Percentiles rank a stretch among this genome's conserved stretches.
Evolutionary conservation across 495 filamentous ascomycete genomes (phyloP).

Genomic region (Neurospora sp.): DNA sequence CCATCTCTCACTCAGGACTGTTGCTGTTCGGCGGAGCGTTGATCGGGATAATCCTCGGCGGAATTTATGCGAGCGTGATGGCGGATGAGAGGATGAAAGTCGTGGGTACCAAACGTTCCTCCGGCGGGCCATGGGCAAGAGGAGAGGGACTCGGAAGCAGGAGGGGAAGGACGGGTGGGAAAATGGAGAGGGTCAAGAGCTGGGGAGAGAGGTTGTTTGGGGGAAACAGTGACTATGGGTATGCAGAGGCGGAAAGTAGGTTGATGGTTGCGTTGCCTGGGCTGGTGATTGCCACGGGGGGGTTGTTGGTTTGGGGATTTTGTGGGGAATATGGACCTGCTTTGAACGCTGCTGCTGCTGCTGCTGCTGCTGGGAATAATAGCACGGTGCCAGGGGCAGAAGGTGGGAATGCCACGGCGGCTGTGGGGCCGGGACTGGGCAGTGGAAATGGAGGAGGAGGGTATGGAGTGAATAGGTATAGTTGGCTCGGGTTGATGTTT

Average conservation of each 20-base stretch:
- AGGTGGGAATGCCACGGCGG: background rate
- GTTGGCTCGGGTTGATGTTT: constrained; percentile 23
- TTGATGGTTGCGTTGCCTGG: constrained; percentile 17
- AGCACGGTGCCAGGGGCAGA: background rate
- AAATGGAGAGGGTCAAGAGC: background rate
- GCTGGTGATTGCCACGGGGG: constrained; percentile 15
- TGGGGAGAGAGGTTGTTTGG: background rate
- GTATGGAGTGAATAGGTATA: background rate
- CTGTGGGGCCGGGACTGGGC: background rate
- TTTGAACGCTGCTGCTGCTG: background rate
- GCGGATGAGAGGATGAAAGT: constrained; percentile 12
- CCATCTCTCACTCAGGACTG: constrained; percentile 9
- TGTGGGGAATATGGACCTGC: constrained; percentile 13
- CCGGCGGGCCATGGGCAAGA: background rate
- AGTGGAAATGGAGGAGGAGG: background rate
- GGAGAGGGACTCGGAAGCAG: background rate
- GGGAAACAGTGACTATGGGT: constrained; percentile 7
- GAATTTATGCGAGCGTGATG: constrained; percentile 5
- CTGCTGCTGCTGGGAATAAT: background rate
- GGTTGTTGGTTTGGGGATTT: constrained; percentile 23
- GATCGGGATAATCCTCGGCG: constrained; percentile 16
- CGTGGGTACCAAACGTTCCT: background rate
- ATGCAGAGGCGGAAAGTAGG: constrained; percentile 19
- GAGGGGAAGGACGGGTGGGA: background rate
- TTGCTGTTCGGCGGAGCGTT: constrained; percentile 17